Base-by-base conservation (phyloP, 1,139 yeast genomes). In the Candida glucosophila region DNA sequence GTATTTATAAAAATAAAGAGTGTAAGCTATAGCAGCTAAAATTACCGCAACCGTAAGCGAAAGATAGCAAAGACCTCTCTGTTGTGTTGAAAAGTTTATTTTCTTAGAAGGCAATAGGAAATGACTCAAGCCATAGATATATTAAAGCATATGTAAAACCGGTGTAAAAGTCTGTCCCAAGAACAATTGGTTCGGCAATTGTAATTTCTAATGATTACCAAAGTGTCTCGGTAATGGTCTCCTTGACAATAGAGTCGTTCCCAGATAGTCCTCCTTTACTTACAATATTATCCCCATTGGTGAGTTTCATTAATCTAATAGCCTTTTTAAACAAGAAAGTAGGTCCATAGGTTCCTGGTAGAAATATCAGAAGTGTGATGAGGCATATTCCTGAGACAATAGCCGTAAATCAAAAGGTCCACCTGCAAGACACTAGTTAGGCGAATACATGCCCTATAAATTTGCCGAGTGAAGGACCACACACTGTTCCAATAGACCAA, bases 101-200 rank as follows among this genome's bases (percentile, higher is more conserved):
- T 3, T 55, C 67, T 6, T 37, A 29, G 35, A 65, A 73, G 2
- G 70, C 72, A 26, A 73, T 56, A 7, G 81, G 81, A 44, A 70
- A 67, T 1, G 73, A 74, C 44, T 74, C 81, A 39, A 75, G 71
- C 59, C 68, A 74, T 26, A 73, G 51, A 41, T 73, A 74, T 42
- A 68, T 44, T 17, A 70, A 48, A 17, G 76, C 64, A 45, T 74
- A 75, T 12, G 67, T 56, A 38, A 75, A 47, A 3, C 77, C 65
- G 37, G 67, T 52, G 44, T 74, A 73, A 14, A 67, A 17, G 38
- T 73, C 52, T 40, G 65, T 52, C 45, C 61, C 37, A 45, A 74
- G 28, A 31, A 63, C 61, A 26, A 64, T 58, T 21, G 70, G 65
- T 49, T 71, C 65, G 36, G 45, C 46, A 7, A 64, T 34, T 6